Evolutionary conservation across 495 filamentous ascomycete species (phyloP), one percentile per base, ranked within the genome.

Genomic region (Glutinoglossum americanum): DNA sequence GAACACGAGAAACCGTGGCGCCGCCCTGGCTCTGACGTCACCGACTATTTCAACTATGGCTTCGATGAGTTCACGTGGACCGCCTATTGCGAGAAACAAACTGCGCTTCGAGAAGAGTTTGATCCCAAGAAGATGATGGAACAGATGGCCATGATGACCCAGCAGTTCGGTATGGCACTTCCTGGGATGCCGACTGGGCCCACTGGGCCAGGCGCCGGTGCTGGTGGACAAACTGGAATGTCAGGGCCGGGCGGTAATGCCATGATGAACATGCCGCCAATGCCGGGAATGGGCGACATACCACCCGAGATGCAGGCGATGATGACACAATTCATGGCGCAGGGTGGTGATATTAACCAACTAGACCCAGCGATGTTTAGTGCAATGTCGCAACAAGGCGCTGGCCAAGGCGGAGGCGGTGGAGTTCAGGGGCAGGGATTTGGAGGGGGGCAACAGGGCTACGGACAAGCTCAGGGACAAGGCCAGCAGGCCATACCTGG

Each of bases 31-130:
- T 84, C 90, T 48, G 92, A 97, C 67, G 77, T 94, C 45, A 88
- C 83, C 27, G 92, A 98, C 68, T 98, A 92, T 69, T 98, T 98
- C 77, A 98, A 98, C 72, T 98, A 97, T 72, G 93, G 93, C 37
- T 98, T 98, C 61, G 92, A 98, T 71, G 92, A 98, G 69, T 98
- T 97, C 67, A 96, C 93, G 17, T 98, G 92, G 92, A 85, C 89
- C 28, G 79, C 86, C 59, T 98, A 97, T 69, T 89, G 89, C 30
- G 69, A 88, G 60, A 93, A 93, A 64, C 93, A 97, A 65, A 80
- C 87, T 57, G 74, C 76, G 4, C 71, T 94, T 58, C 76, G 84
- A 19, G 80, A 79, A 57, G 84, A 87, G 59, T 70, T 74, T 47
- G 80, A 80, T 58, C 83, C 87, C 60, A 90, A 88, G 70, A 85